These are phyloP conservation scores for Cephalotrichum gorgonifer DNA, from an alignment of 2,329 filamentous ascomycete genomes.

Conservation along the genomic window DNA sequence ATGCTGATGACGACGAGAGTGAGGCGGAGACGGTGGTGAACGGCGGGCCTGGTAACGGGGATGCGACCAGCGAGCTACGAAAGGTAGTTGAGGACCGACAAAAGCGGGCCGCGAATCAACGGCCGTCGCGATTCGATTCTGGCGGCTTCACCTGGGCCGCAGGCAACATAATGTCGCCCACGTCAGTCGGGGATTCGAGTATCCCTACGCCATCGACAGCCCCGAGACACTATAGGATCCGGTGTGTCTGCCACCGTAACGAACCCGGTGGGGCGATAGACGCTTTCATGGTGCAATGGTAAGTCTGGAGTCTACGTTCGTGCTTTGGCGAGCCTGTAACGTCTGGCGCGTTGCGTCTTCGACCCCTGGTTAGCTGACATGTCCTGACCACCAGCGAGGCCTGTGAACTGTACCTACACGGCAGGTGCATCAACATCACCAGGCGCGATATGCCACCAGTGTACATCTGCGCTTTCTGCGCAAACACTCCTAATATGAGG, in stretches of 20 bases:
- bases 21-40: slow-evolving; percentile 50
- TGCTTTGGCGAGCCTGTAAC: neutral
- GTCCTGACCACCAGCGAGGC: slow-evolving; percentile 38
- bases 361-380: neutral
- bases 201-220: slow-evolving; percentile 33
- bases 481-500: slow-evolving; percentile 45
- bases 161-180: slow-evolving; percentile 31
- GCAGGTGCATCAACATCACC: slow-evolving; percentile 50
- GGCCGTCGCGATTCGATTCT: neutral
- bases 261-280: slow-evolving; percentile 32
- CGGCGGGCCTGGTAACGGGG: slow-evolving; percentile 34
- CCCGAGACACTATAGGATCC: slow-evolving; percentile 31
- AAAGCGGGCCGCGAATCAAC: slow-evolving; percentile 22
- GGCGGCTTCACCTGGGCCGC: slow-evolving; percentile 1
- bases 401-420: slow-evolving; percentile 56
- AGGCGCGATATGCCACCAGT: slow-evolving; percentile 46
- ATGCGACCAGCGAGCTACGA: slow-evolving; percentile 50
- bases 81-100: slow-evolving; percentile 45
- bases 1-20: slow-evolving; percentile 37
- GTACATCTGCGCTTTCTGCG: slow-evolving; percentile 55
- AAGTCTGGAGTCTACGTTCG: slow-evolving; percentile 16
- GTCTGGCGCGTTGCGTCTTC: neutral
- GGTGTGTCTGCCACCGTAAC: slow-evolving; percentile 45
- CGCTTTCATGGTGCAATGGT: slow-evolving; percentile 56
- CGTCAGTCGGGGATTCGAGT: slow-evolving; percentile 38